Conservation (phyloP, 2,329 filamentous ascomycete species). For the Pseudogymnoascus verrucosus region DNA sequence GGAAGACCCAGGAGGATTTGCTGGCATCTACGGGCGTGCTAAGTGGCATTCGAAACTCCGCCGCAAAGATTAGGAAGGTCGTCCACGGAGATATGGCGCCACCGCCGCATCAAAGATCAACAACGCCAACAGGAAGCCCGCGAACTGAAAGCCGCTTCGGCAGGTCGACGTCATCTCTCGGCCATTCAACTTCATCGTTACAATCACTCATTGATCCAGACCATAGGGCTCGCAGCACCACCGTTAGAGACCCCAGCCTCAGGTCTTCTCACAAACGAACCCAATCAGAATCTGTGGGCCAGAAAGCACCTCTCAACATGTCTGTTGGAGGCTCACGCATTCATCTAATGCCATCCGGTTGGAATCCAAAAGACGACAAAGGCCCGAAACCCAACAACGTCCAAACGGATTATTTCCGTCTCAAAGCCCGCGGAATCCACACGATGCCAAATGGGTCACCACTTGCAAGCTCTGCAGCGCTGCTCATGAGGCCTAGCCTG, state of each 20-base stretch:
- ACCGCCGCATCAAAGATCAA: not conserved
- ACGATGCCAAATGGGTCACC: slow-evolving; percentile 25
- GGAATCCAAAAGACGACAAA: slow-evolving; percentile 4
- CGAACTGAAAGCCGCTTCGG: not conserved
- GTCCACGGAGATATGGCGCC: slow-evolving; percentile 13
- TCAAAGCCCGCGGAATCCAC: slow-evolving; percentile 28
- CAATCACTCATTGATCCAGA: slow-evolving; percentile 6
- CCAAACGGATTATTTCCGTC: slow-evolving; percentile 29
- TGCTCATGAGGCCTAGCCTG: slow-evolving; percentile 22
- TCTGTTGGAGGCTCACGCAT: slow-evolving; percentile 4
- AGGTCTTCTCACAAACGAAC: slow-evolving; percentile 5
- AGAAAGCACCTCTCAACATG: not conserved
- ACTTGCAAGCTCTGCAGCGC: slow-evolving; percentile 24
- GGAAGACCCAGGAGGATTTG: slow-evolving; percentile 21
- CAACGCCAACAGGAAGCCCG: slow-evolving; percentile 2
- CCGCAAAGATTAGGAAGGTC: slow-evolving; percentile 17
- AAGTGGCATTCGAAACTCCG: slow-evolving; percentile 20
- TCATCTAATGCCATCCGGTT: not conserved
- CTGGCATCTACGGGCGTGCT: slow-evolving; percentile 20
- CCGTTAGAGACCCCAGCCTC: not conserved
- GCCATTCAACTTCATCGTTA: slow-evolving; percentile 4
- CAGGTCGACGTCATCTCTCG: slow-evolving; percentile 1
- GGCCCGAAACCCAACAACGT: slow-evolving; percentile 23
- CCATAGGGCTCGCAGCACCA: not conserved
- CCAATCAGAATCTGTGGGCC: not conserved